A percentile compares a stretch with the other conserved stretches of the same genome.
Conservation (phyloP, 495 filamentous ascomycete genomes). For the Lineolata rhizophorae region DNA sequence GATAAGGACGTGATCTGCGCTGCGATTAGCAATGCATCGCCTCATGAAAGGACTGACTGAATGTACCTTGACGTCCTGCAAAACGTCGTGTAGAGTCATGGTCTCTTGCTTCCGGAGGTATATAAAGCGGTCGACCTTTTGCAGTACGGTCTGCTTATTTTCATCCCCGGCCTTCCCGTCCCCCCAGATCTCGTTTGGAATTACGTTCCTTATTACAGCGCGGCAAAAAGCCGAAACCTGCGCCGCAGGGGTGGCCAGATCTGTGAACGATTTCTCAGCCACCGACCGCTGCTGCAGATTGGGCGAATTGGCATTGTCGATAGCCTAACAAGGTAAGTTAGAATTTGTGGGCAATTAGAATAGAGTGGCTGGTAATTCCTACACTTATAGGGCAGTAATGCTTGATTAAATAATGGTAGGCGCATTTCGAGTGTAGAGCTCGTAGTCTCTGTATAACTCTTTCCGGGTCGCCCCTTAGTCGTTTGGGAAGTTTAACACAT, state of each 20-base stretch:
- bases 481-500: conserved; percentile 36
- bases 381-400: too few species aligned
- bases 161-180: conserved; percentile 33
- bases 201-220: conserved; percentile 46
- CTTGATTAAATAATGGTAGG: too few species aligned
- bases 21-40: conserved; percentile 4
- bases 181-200: conserved; percentile 64
- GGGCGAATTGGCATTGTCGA: too few species aligned
- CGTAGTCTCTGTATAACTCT: conserved; percentile 46
- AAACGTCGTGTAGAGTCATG: conserved; percentile 55
- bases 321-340: too few species aligned
- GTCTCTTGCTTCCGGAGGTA: conserved; percentile 59
- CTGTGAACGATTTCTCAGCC: conserved; percentile 36
- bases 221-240: conserved; percentile 77
- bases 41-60: too few species aligned
- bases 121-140: conserved; percentile 55
- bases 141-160: too few species aligned
- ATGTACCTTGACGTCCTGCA: conserved; percentile 57
- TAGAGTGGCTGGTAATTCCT: too few species aligned
- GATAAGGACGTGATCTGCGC: conserved; percentile 24
- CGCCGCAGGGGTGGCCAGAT: conserved; percentile 45
- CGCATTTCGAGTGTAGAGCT: too few species aligned
- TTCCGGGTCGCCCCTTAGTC: conserved; percentile 39
- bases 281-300: too few species aligned
- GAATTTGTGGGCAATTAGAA: too few species aligned